Base-by-base conservation (phyloP, 2,329 filamentous ascomycete genomes). In the Aspergillus chevalieri region DNA sequence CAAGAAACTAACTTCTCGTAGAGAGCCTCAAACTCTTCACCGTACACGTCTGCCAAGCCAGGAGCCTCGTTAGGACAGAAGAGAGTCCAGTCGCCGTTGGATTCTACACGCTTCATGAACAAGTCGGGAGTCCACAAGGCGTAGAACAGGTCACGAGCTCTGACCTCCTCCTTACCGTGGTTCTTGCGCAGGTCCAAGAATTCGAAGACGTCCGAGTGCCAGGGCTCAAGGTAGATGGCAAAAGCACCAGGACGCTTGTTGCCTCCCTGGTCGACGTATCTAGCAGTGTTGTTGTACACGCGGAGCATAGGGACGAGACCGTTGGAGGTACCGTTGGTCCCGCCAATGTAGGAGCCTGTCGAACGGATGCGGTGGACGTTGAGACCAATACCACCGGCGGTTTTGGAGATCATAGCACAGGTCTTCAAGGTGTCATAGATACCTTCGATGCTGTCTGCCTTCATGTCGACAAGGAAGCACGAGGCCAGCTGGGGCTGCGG, bases 361-460 rank as follows among this genome's bases (percentile, higher is more conserved):
- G 93, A 89, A 72, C 93, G 90, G 64, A 98, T 98, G 65, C 91
- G 86, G 77, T 98, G 93, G 46, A 92, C 85, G 66, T 98, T 97
- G 57, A 98, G 80, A 64, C 93, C 93, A 69, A 98, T 97, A 70
- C 93, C 93, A 71, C 93, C 93, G 61, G 93, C 93, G 75, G 93
- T 97, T 83, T 98, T 98, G 67, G 93, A 98, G 74, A 98, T 98
- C 89, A 98, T 92, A 60, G 93, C 93, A 74, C 93, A 98, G 1
- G 89, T 97, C 84, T 98, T 98, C 62, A 98, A 82, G 15, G 93
- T 98, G 68, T 98, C 93, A 66, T 98, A 98, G 69, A 98, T 98
- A 61, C 93, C 93, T 60, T 98, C 93, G 66, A 98, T 98, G 73
- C 91, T 96, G 76, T 98, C 93, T 46, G 95, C 91, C 79, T 97